Percentiles rank a stretch among this genome's conserved stretches.
Conservation (phyloP, 2,329 filamentous ascomycete genomes). For the Fusarium algeriense region DNA sequence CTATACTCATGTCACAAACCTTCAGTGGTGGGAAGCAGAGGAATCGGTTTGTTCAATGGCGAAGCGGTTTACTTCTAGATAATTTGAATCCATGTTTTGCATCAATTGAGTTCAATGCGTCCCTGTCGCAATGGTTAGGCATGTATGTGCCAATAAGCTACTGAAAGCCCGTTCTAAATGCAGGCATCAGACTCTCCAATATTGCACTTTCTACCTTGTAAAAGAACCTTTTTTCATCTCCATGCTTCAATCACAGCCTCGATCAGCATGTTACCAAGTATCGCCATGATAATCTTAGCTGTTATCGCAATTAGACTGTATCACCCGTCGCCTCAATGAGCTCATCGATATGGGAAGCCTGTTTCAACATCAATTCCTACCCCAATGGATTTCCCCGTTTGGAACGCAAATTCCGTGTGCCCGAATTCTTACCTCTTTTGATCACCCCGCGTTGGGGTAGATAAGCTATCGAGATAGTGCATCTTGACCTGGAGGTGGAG, state of each 20-base stretch:
- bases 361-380: background rate
- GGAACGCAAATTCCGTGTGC: background rate
- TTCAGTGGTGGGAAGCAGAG: background rate
- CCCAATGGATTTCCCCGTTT: background rate
- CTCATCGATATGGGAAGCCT: background rate
- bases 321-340: background rate
- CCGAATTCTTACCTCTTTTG: slow-evolving; percentile 4
- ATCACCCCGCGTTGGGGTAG: slow-evolving; percentile 7
- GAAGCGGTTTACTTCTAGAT: too few species aligned
- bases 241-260: background rate
- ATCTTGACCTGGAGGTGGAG: background rate
- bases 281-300: background rate
- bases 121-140: rapidly evolving
- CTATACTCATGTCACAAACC: background rate
- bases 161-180: background rate
- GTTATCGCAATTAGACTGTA: background rate
- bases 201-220: too few species aligned
- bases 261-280: background rate
- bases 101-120: too few species aligned
- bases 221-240: too few species aligned
- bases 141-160: too few species aligned
- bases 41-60: too few species aligned
- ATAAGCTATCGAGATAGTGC: slow-evolving; percentile 6
- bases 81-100: background rate
- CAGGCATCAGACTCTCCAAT: background rate